A percentile compares a stretch with the other conserved stretches of the same genome.
Evolutionary conservation across 2,329 filamentous ascomycete genomes (phyloP).

Genomic region (Ambrosiella xylebori): DNA sequence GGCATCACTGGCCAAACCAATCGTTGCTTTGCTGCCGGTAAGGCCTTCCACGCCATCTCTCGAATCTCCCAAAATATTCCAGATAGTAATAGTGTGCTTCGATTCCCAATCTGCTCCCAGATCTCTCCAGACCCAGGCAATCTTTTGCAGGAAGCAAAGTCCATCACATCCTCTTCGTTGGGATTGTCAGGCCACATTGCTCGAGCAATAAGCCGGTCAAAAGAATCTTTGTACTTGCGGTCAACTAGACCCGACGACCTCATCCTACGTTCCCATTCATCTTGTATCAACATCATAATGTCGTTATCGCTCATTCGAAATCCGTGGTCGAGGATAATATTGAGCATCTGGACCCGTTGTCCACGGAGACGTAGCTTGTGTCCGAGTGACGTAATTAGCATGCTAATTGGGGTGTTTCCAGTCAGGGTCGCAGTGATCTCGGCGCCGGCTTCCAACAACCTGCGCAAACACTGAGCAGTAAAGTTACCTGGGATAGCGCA

Average conservation of each 20-base stretch:
- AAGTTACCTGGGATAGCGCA: slow-evolving; percentile 1
- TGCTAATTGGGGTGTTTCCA: slow-evolving; percentile 1
- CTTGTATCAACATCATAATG: not conserved
- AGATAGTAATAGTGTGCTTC: slow-evolving; percentile 1
- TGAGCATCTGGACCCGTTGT: slow-evolving; percentile 2
- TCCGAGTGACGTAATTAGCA: slow-evolving; percentile 4
- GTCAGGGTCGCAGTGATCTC: slow-evolving; percentile 1
- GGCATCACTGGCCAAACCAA: slow-evolving; percentile 10
- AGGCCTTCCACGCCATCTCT: slow-evolving; percentile 6
- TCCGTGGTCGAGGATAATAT: not conserved
- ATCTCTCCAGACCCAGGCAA: slow-evolving; percentile 6
- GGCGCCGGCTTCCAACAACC: slow-evolving; percentile 5
- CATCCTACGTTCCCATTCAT: not conserved
- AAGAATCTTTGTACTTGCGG: slow-evolving; percentile 1
- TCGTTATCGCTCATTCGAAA: not conserved
- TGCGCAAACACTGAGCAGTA: not conserved
- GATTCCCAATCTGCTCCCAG: slow-evolving; percentile 5
- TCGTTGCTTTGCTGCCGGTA: not conserved
- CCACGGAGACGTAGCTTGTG: not conserved
- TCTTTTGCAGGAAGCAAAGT: slow-evolving; percentile 5
- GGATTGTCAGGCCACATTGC: slow-evolving; percentile 1
- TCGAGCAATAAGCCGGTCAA: slow-evolving; percentile 5
- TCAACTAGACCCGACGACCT: not conserved
- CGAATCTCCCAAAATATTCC: slow-evolving; percentile 11
- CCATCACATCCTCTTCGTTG: slow-evolving; percentile 1